Percentiles rank a stretch among this genome's conserved stretches.
Evolutionary conservation across 2,329 filamentous ascomycete species (phyloP).

Genomic region (Coniochaeta sp.): DNA sequence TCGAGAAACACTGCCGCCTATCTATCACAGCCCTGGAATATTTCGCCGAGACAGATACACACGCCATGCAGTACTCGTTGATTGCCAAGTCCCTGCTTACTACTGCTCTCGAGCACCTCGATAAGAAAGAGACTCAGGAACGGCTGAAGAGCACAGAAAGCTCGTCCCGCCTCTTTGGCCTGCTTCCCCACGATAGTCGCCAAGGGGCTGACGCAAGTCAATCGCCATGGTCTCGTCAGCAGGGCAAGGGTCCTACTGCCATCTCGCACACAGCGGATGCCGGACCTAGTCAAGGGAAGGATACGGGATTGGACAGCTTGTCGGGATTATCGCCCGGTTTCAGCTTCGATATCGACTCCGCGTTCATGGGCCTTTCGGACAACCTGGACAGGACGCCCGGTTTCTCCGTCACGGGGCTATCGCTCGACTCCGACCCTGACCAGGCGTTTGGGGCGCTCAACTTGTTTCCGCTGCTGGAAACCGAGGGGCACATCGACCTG

Average conservation of each 20-base stretch:
- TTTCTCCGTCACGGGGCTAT: constrained; percentile 28
- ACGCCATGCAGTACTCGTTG: constrained; percentile 44
- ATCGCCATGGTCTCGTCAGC: not conserved
- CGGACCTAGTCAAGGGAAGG: constrained; percentile 1
- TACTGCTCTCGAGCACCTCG: constrained; percentile 37
- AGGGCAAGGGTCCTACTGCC: constrained; percentile 1
- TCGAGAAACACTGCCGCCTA: constrained; percentile 41
- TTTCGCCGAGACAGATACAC: constrained; percentile 39
- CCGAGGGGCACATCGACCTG: constrained; percentile 45
- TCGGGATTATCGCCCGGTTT: constrained; percentile 8
- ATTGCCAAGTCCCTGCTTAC: constrained; percentile 43
- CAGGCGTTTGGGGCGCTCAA: constrained; percentile 36
- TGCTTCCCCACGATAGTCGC: constrained; percentile 28
- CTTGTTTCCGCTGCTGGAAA: constrained; percentile 42
- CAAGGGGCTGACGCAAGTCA: not conserved
- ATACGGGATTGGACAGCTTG: not conserved
- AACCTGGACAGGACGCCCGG: constrained; percentile 32
- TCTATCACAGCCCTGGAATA: constrained; percentile 41
- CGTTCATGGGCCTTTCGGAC: constrained; percentile 23
- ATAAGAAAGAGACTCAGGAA: constrained; percentile 39
- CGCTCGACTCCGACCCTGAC: constrained; percentile 31
- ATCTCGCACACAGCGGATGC: constrained; percentile 1
- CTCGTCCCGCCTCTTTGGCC: constrained; percentile 43
- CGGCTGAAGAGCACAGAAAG: constrained; percentile 38
- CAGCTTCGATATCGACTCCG: constrained; percentile 15